Evolutionary conservation across 352 stramenopile species (phyloP), one percentile per base, ranked within the genome.

Genomic region (Pythium brassicae): DNA sequence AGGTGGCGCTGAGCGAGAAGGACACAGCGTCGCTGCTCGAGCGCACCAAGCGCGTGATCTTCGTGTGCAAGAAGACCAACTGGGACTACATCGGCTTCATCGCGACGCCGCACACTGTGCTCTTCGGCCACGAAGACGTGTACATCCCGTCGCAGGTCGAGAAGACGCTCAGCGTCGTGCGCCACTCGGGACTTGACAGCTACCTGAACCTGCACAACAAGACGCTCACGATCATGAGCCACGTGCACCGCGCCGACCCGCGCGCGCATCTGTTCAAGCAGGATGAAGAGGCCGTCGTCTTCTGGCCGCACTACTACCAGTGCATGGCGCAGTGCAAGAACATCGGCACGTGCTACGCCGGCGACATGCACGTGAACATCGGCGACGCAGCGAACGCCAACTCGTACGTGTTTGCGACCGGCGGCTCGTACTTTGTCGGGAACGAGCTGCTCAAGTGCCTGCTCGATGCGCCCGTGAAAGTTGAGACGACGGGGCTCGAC

Each of bases 171-270:
- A 68, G 69, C 10, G 66, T 88, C 22, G 76, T 90, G 53, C 77
- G 77, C 44, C 79, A 90, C 59, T 22, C 65, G 10, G 79, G 79
- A 10, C 62, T 86, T 27, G 80, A 90, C 52, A 88, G 75, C 52
- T 88, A 87, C 53, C 20, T 90, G 55, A 90, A 90, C 49, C 57
- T 90, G 43, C 80, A 90, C 66, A 90, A 90, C 72, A 90, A 90
- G 63, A 90, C 80, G 27, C 62, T 90, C 56, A 87, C 77, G 50
- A 79, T 88, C 60, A 88, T 90, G 73, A 86, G 65, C 47, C 80
- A 90, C 67, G 68, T 90, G 23, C 66, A 88, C 50, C 51, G 56
- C 17, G 61, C 65, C 7, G 66, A 85, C 32, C 48, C 75, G 49
- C 65, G 77, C 49, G 76, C 67, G 44, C 80, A 90, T 54, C 62